phyloP scores from a whole-genome alignment of 108 stramenopile genomes.

The Cyclostephanos tholiformis region DNA sequence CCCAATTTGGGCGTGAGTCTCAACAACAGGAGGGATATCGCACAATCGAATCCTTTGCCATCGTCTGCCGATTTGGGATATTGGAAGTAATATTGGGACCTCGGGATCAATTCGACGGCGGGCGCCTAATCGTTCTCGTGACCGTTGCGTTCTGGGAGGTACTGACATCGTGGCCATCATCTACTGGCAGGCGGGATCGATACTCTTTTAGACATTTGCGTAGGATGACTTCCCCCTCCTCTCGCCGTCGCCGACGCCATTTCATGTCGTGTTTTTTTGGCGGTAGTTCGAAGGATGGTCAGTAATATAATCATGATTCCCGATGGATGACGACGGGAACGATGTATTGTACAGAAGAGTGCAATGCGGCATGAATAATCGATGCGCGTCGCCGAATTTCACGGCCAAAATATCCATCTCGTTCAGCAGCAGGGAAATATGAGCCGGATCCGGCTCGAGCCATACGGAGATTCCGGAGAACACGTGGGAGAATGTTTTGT shows the following conservation, averaged over 20 bases:
- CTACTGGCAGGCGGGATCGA: background rate
- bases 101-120: conserved; percentile 23
- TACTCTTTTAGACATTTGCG: conserved; percentile 30
- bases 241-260: background rate
- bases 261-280: background rate
- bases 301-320: no score
- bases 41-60: conserved; percentile 53
- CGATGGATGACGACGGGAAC: conserved; percentile 1
- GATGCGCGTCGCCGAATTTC: conserved; percentile 31
- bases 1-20: conserved; percentile 22
- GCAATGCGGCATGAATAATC: conserved; percentile 44
- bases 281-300: no score
- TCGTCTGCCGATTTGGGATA: conserved; percentile 50
- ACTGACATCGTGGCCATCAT: no score
- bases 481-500: conserved; percentile 25
- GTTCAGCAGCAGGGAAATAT: conserved; percentile 11
- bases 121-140: background rate
- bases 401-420: conserved; percentile 31
- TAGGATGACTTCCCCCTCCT: conserved; percentile 24
- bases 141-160: no score
- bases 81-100: conserved; percentile 46
- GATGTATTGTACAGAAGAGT: conserved; percentile 51
- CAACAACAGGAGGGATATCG: conserved; percentile 36
- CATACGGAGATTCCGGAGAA: conserved; percentile 47
- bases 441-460: conserved; percentile 38